Conservation (phyloP, 176 grass and related monocot species). For the Microstegium vimineum region DNA sequence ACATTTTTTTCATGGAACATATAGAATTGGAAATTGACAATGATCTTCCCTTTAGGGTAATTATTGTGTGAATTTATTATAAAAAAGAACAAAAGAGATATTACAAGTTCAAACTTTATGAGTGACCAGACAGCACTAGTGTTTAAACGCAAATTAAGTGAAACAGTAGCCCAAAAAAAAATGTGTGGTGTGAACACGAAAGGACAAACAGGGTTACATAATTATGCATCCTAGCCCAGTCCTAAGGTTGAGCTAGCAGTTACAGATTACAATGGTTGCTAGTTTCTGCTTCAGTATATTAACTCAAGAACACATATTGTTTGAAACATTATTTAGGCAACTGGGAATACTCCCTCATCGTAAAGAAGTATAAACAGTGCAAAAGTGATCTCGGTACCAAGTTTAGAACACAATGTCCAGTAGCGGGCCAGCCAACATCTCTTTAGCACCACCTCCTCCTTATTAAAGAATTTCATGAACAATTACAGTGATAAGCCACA, state of each 20-base stretch:
- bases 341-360: background rate
- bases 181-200: background rate
- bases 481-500: constrained; percentile 14
- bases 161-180: background rate
- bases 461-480: constrained; percentile 40
- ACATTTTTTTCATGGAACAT: constrained; percentile 2
- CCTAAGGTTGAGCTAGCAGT: background rate
- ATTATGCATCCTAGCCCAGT: constrained; percentile 8
- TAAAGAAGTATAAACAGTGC: constrained; percentile 7
- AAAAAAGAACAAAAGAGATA: background rate
- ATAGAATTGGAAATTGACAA: background rate
- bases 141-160: constrained; percentile 2
- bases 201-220: background rate
- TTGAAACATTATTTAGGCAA: constrained; percentile 18
- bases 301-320: background rate
- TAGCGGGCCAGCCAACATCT: constrained; percentile 97
- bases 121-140: background rate
- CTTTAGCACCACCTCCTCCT: constrained; percentile 95
- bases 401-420: constrained; percentile 77
- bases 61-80: background rate
- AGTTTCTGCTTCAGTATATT: background rate
- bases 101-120: background rate
- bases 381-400: constrained; percentile 58
- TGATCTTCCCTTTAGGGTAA: background rate
- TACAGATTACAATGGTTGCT: background rate